Base-by-base conservation (phyloP, 805 yeast species). In the Nakazawaea anatomiae region DNA sequence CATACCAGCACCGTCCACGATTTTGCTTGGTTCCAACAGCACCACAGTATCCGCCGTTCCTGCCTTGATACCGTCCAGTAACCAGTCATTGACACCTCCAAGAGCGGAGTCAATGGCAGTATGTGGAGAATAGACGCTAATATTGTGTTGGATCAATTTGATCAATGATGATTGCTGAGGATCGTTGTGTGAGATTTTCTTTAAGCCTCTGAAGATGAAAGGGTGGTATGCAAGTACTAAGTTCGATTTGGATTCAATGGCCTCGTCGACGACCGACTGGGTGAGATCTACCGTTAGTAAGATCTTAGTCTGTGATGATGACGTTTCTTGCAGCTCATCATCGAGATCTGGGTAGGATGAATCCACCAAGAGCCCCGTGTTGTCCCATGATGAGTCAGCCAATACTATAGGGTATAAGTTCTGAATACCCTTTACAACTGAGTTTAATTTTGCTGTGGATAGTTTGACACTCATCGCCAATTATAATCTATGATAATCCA, bases 21-120 rank as follows among this genome's bases (percentile, higher is more conserved):
- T 62, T 5, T 63, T 55, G 43, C 73, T 74, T 1, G 79, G 75
- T 45, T 73, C 72, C 42, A 85, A 73, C 28, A 82, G 69, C 5
- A 61, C 56, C 51, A 64, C 57, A 65, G 61, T 49, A 59, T 52
- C 51, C 14, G 18, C 43, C 4, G 29, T 50, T 1, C 55, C 54
- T 1, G 64, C 62, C 0, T 65, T 60, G 3, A 78, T 60, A 5
- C 88, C 87, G 39, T 78, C 80, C 1, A 80, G 86, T 41, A 94
- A 73, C 86, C 96, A 94, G 64, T 90, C 98, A 58, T 94, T 94
- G 55, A 94, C 97, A 27, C 99, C 99, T n/a, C 85, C 87, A 10
- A 68, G 66, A 8, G 94, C 94, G 28, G 97, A 92, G 67, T 94
- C 99, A 4, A 94, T 87, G 0, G 98, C 90, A 1, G 99, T 92